Evolutionary conservation across 2,329 filamentous ascomycete species (phyloP), one percentile per base, ranked within the genome.

Genomic region (Beauveria pseudobassiana): DNA sequence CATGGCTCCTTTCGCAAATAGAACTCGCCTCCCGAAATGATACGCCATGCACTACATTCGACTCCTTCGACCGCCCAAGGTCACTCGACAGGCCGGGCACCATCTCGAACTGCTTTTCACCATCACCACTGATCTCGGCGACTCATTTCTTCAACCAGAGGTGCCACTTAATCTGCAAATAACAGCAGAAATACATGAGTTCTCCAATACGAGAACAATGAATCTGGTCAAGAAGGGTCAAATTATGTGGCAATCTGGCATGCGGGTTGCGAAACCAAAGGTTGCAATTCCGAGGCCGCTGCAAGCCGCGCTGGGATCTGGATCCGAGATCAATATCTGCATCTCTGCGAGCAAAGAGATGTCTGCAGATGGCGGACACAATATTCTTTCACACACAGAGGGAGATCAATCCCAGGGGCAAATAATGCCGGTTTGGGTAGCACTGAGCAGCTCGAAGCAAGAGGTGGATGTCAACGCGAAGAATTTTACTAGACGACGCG

Each of bases 91-190:
- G 14, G 58, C 67, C 63, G 63, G 65, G 51, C 65, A 72, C 66
- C 20, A 65, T 16, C 67, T 81, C 8, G 75, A 76, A 54, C 67
- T 85, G 3, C 73, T 82, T 1, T 72, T 86, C 63, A 79, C 81
- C 63, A 78, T 86, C 65, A 83, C 81, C 12, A 85, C 82, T 14
- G 82, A 86, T 63, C 75, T 85, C 1, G 81, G 82, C 38, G 83
- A 86, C 66, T 75, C 80, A 0, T 82, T 82, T 55, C 75, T 85
- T 12, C 72, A 66, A n/a, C 78, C 80, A 0, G 71, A 74, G 16
- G 68, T 70, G 20, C 75, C 80, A 5, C 63, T 84, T n/a, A 72
- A 74, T 16, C 71, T 85, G 3, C 69, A 72, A 18, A 73, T 76
- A 22, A 70, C 70, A 10, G 72, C 74, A 8, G 64, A 74, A 6